These are phyloP conservation scores for Pilaira anomala DNA, from an alignment of 192 early-diverging fungal genomes.

Conservation along the genomic window DNA sequence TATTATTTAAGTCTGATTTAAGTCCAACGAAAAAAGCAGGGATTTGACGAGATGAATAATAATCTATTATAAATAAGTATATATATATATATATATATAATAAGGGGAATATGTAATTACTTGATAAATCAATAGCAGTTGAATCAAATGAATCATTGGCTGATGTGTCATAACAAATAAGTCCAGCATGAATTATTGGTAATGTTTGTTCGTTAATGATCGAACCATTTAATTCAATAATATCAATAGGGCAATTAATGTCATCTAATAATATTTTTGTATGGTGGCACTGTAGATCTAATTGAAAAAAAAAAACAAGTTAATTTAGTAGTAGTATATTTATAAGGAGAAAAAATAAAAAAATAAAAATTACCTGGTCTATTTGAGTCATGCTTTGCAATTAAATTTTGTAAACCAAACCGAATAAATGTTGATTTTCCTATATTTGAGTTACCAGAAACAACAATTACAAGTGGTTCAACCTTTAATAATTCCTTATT, in stretches of 20 bases:
- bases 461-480: constrained; percentile 17
- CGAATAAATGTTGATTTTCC: constrained; percentile 30
- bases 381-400: constrained; percentile 14
- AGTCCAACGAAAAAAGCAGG: constrained; percentile 31
- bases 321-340: not conserved
- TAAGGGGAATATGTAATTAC: constrained; percentile 21
- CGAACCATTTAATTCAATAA: constrained; percentile 4
- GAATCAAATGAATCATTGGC: constrained; percentile 28
- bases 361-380: constrained; percentile 17
- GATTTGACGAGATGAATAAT: constrained; percentile 20
- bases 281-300: constrained; percentile 17
- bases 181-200: constrained; percentile 23
- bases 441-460: constrained; percentile 24
- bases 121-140: constrained; percentile 32
- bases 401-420: constrained; percentile 15
- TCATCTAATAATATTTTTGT: constrained; percentile 3
- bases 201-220: not conserved
- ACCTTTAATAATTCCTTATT: not conserved
- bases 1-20: constrained; percentile 21
- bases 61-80: constrained; percentile 15
- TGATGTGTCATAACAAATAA: constrained; percentile 31
- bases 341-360: too few relatives aligned
- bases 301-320: not conserved
- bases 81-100: not conserved
- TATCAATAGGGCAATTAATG: not conserved